These are phyloP conservation scores for Chlorella sorokiniana DNA, from an alignment of 139 green algal genomes.

Conservation along the genomic window DNA sequence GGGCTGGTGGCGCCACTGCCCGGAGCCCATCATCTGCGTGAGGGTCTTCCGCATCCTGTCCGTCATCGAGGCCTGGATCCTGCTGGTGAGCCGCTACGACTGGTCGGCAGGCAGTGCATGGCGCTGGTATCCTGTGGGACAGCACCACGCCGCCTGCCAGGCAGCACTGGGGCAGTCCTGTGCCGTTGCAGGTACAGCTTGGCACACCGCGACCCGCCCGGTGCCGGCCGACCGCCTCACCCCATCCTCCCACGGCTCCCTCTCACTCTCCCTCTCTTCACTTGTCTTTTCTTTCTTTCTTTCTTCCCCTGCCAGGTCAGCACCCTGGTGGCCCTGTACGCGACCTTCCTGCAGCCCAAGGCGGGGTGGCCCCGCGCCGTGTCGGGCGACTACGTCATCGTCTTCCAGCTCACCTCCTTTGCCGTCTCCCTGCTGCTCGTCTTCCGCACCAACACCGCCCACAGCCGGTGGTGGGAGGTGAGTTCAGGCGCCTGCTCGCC, in stretches of 20 bases:
- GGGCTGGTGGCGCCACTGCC: slow-evolving; percentile 28
- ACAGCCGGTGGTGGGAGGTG: slow-evolving; percentile 60
- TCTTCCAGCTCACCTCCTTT: slow-evolving; percentile 48
- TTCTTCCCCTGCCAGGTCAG: neutral
- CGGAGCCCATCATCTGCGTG: slow-evolving; percentile 33
- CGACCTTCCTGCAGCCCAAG: slow-evolving; percentile 24
- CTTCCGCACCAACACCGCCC: slow-evolving; percentile 56
- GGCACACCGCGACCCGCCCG: no score
- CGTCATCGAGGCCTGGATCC: slow-evolving; percentile 2
- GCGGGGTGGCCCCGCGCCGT: slow-evolving; percentile 7
- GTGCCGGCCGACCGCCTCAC: no score
- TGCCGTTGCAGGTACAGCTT: no score
- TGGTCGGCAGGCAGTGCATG: no score
- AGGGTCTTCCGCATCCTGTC: slow-evolving; percentile 24
- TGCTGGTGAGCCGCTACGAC: neutral
- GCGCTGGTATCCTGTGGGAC: neutral
- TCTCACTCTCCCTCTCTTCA: no score
- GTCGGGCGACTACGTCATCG: slow-evolving; percentile 5
- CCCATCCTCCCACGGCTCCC: no score
- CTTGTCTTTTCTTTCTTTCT: no score
- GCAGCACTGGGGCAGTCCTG: neutral
- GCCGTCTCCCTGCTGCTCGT: slow-evolving; percentile 58
- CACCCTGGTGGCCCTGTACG: slow-evolving; percentile 4
- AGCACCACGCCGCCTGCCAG: neutral
- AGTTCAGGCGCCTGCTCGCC: neutral